These are phyloP conservation scores for Leccinum obscurum DNA, from an alignment of 768 basidiomycete species.

Conservation along the genomic window DNA sequence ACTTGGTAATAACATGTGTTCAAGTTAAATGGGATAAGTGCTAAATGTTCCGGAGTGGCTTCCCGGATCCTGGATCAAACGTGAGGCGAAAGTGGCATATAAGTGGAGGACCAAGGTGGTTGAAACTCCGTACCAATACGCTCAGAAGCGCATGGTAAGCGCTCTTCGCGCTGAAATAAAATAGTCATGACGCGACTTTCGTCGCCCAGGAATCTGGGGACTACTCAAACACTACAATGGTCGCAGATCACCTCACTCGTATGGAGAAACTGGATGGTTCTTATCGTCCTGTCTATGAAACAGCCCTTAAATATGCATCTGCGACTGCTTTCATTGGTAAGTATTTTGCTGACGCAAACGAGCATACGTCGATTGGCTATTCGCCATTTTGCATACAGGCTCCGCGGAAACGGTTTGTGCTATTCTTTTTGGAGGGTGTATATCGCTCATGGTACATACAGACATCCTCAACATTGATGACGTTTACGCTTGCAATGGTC, in stretches of 20 bases:
- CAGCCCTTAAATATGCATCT: background rate
- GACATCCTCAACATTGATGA: background rate
- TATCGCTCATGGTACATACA: background rate
- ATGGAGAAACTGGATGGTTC: background rate
- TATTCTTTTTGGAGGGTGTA: background rate
- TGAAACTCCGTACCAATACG: conserved; percentile 4
- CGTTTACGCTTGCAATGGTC: background rate
- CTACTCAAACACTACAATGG: background rate
- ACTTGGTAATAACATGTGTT: conserved; percentile 4
- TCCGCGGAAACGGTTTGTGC: background rate
- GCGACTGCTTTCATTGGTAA: background rate
- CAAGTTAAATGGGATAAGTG: background rate
- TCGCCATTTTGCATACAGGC: background rate
- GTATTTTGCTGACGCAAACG: background rate
- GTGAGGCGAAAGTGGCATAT: background rate
- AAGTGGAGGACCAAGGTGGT: conserved; percentile 2
- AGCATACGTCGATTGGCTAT: background rate
- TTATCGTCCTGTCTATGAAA: background rate
- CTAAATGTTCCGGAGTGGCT: background rate
- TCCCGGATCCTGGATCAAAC: conserved; percentile 11
- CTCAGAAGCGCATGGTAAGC: background rate
- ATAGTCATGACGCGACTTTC: background rate
- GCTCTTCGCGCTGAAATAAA: background rate
- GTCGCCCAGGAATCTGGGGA: background rate
- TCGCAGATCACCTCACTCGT: background rate